Conservation (phyloP, 257 asterid species). For the Solanum ossicruentum region DNA sequence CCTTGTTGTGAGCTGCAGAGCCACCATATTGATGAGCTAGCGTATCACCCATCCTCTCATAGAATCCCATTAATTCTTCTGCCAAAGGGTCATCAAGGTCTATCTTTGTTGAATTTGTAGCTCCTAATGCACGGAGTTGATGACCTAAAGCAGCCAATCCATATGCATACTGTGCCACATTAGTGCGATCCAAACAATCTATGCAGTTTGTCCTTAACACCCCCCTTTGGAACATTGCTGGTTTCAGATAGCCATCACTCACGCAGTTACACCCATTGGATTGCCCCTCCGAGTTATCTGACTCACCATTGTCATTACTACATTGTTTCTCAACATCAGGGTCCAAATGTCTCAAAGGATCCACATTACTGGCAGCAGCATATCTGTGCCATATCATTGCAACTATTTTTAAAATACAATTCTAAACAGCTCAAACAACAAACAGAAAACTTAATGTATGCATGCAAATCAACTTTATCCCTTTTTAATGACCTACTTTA, state of each 20-base stretch:
- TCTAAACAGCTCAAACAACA: background rate
- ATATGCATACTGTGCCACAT: conserved; percentile 96
- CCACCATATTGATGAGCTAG: conserved; percentile 99
- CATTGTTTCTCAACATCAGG: conserved; percentile 34
- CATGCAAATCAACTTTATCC: background rate
- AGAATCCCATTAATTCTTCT: conserved; percentile 75
- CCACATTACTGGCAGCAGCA: conserved; percentile 28
- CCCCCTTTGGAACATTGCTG: conserved; percentile 63
- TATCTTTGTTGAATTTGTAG: conserved; percentile 44
- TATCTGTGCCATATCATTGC: conserved; percentile 30
- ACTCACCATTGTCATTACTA: conserved; percentile 34
- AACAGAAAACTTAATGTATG: background rate
- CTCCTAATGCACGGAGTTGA: conserved; percentile 71
- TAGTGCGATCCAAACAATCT: conserved; percentile 97
- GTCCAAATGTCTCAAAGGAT: conserved; percentile 17
- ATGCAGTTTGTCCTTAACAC: conserved; percentile 97
- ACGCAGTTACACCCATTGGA: conserved; percentile 19
- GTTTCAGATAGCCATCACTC: conserved; percentile 28
- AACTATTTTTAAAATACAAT: background rate
- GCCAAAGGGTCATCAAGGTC: conserved; percentile 97
- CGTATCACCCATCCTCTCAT: conserved; percentile 99
- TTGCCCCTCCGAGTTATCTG: conserved; percentile 35
- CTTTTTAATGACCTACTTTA: background rate
- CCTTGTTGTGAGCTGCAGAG: conserved; percentile 99
- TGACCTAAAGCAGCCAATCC: conserved; percentile 92